Evolutionary conservation across 2,329 filamentous ascomycete species (phyloP).

Genomic region (Monilinia fructicola): DNA sequence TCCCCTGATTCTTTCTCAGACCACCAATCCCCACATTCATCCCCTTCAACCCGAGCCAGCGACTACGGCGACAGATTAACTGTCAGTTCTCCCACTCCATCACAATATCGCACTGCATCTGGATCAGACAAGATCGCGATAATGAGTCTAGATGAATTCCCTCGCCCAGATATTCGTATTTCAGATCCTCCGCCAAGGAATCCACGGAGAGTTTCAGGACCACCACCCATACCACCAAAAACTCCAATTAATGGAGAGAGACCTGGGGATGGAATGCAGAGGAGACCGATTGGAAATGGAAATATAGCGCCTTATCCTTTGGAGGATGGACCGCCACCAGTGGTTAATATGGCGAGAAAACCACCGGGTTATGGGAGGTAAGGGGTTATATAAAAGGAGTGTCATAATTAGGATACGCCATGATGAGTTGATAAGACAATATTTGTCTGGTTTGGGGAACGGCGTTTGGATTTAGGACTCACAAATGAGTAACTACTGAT

Average conservation of each 20-base stretch:
- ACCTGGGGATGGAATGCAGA: slow-evolving; percentile 26
- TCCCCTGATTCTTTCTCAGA: slow-evolving; percentile 40
- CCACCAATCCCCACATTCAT: slow-evolving; percentile 25
- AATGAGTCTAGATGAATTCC: slow-evolving; percentile 57
- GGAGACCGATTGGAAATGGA: slow-evolving; percentile 29
- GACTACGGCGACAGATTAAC: slow-evolving; percentile 55
- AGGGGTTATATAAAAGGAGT: not conserved
- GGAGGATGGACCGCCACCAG: slow-evolving; percentile 76
- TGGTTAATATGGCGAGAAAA: slow-evolving; percentile 83
- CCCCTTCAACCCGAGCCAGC: slow-evolving; percentile 25
- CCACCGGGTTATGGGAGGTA: slow-evolving; percentile 56
- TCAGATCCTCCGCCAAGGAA: slow-evolving; percentile 14
- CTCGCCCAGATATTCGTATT: slow-evolving; percentile 41
- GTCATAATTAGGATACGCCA: not conserved
- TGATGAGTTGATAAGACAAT: not conserved
- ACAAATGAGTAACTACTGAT: not conserved
- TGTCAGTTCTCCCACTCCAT: slow-evolving; percentile 57
- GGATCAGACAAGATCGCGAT: slow-evolving; percentile 70
- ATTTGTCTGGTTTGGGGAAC: not conserved
- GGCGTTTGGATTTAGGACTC: slow-evolving; percentile 3
- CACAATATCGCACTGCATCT: slow-evolving; percentile 56
- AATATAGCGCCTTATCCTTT: slow-evolving; percentile 66
- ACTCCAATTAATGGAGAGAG: slow-evolving; percentile 62
- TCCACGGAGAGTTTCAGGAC: slow-evolving; percentile 46
- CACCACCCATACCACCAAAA: slow-evolving; percentile 75